Conservation (phyloP, 345 rosid genomes). For the Lepidium africanum region DNA sequence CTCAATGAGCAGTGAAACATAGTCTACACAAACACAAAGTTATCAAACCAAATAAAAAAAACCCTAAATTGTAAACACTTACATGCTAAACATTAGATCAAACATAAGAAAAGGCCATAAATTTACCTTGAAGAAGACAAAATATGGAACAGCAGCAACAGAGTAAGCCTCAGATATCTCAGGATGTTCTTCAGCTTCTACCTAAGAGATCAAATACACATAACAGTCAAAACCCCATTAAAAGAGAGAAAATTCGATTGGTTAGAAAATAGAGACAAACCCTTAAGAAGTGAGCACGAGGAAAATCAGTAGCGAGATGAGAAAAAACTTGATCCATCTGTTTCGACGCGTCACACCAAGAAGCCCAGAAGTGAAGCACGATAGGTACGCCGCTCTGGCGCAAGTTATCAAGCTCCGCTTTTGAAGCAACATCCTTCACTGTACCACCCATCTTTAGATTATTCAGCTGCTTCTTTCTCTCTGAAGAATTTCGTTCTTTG, state of each 20-base stretch:
- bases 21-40: too few relatives aligned
- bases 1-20: too few relatives aligned
- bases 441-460: constrained; percentile 50
- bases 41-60: not conserved
- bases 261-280: constrained; percentile 23
- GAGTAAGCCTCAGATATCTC: constrained; percentile 78
- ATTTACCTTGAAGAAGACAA: constrained; percentile 78
- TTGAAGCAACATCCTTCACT: constrained; percentile 81
- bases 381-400: constrained; percentile 45
- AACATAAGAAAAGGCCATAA: not conserved
- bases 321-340: constrained; percentile 97
- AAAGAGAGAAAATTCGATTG: not conserved
- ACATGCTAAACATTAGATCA: not conserved
- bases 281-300: constrained; percentile 67
- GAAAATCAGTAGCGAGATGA: constrained; percentile 89
- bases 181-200: constrained; percentile 97
- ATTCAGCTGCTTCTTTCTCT: not conserved
- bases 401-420: constrained; percentile 65
- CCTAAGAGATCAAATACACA: constrained; percentile 33
- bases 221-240: not conserved
- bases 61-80: not conserved
- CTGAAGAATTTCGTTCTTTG: not conserved
- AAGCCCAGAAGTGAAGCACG: constrained; percentile 89
- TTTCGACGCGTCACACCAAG: constrained; percentile 99
- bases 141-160: constrained; percentile 83